Conservation (phyloP, 2,329 filamentous ascomycete species). For the Xylaria sp. region DNA sequence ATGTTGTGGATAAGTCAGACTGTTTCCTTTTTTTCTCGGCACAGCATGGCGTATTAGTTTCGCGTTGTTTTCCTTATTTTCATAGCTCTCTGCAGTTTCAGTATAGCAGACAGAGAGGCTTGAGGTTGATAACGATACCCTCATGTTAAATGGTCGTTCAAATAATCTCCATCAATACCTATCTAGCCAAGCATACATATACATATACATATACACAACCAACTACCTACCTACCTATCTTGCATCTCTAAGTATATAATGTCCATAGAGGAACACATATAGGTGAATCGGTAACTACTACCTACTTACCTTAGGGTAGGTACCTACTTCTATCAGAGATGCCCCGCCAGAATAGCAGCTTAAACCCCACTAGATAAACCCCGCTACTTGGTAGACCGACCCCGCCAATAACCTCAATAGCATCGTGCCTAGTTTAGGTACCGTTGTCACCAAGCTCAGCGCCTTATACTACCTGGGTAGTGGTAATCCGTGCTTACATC, state of each 20-base stretch:
- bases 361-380: too few species aligned
- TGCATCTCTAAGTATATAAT: not conserved
- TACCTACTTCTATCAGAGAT: too few species aligned
- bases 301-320: too few species aligned
- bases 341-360: too few species aligned
- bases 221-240: too few species aligned
- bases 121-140: constrained; percentile 37
- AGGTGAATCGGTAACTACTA: too few species aligned
- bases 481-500: too few species aligned
- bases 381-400: too few species aligned
- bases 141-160: constrained; percentile 22
- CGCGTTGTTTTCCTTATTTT: not conserved
- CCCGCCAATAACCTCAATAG: not conserved
- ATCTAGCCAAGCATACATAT: not conserved
- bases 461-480: not conserved
- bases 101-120: constrained; percentile 31
- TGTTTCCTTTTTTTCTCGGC: constrained; percentile 11
- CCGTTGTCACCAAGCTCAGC: not conserved
- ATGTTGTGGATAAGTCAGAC: constrained; percentile 19
- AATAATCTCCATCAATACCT: constrained; percentile 8
- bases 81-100: not conserved
- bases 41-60: constrained; percentile 21
- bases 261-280: too few species aligned
- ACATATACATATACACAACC: not conserved
- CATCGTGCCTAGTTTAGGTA: too few species aligned